Evolutionary conservation across 1,284 basidiomycete species (phyloP).

Genomic region (Ganoderma lingzhi): DNA sequence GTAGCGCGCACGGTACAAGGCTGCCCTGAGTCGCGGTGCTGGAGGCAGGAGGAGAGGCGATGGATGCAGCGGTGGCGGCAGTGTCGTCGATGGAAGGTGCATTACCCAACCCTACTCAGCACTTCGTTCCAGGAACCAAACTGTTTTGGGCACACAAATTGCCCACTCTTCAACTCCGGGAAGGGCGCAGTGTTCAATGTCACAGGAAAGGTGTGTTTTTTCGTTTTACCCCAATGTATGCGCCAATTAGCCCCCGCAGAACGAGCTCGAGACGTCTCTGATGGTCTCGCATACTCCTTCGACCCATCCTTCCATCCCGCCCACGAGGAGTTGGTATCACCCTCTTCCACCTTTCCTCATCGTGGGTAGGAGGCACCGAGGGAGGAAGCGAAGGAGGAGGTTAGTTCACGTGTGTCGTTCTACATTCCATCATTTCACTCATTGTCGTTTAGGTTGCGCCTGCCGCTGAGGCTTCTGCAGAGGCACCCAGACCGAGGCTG

Average conservation of each 20-base stretch:
- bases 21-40: conserved; percentile 64
- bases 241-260: conserved; percentile 48
- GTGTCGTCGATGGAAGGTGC: conserved; percentile 79
- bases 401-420: conserved; percentile 7
- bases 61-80: conserved; percentile 76
- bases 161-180: conserved; percentile 79
- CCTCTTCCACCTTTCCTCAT: conserved; percentile 43
- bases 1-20: conserved; percentile 64
- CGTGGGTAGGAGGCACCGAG: conserved; percentile 28
- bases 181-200: conserved; percentile 85
- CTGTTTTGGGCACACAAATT: conserved; percentile 53
- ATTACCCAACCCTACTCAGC: conserved; percentile 13
- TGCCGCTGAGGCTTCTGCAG: conserved; percentile 45
- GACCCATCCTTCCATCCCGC: conserved; percentile 64
- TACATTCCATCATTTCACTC: neutral
- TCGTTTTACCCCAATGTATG: neutral
- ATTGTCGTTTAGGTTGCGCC: conserved; percentile 22
- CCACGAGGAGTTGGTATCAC: conserved; percentile 69
- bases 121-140: neutral
- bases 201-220: conserved; percentile 66
- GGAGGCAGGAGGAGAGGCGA: conserved; percentile 73
- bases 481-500: conserved; percentile 47
- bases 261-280: conserved; percentile 81
- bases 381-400: conserved; percentile 32
- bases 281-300: conserved; percentile 80